Conservation (phyloP, 768 basidiomycete species). For the Pleurotus eryngii region DNA sequence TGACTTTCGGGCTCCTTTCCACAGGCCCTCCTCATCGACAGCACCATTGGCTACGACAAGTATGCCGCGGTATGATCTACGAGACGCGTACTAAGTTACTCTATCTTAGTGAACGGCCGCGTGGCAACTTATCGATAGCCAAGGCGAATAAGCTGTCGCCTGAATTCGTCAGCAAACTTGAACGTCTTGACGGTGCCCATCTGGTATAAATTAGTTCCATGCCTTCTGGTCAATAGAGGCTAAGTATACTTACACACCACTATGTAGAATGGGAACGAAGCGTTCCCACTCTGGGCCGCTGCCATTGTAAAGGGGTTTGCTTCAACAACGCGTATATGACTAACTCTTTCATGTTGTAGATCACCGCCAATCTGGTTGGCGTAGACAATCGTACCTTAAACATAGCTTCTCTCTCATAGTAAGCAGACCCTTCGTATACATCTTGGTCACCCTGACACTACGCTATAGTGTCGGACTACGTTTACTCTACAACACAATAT, state of each 20-base stretch:
- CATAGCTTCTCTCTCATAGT: constrained; percentile 26
- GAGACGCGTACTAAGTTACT: no score
- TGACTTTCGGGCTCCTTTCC: background rate
- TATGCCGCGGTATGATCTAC: constrained; percentile 10
- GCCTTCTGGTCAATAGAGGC: no score
- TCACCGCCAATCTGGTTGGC: constrained; percentile 29
- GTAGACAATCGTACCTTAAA: constrained; percentile 28
- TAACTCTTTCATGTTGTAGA: constrained; percentile 10
- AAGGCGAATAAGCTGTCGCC: constrained; percentile 22
- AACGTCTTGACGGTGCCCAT: constrained; percentile 36
- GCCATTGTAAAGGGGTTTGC: constrained; percentile 19
- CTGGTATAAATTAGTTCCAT: background rate
- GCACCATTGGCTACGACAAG: constrained; percentile 32
- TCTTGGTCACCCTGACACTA: background rate
- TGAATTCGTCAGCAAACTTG: constrained; percentile 17
- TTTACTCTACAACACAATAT: constrained; percentile 20
- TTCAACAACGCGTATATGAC: no score
- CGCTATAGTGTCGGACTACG: constrained; percentile 9
- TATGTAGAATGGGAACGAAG: constrained; percentile 28
- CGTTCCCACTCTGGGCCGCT: constrained; percentile 31
- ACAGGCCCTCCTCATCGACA: constrained; percentile 23
- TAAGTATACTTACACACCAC: no score
- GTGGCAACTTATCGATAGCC: constrained; percentile 20
- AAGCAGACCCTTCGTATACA: background rate
- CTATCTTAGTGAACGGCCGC: constrained; percentile 25